Percentiles rank a stretch among this genome's conserved stretches.
Conservation (phyloP, 2,329 filamentous ascomycete genomes). For the Akanthomyces uredinophilus region DNA sequence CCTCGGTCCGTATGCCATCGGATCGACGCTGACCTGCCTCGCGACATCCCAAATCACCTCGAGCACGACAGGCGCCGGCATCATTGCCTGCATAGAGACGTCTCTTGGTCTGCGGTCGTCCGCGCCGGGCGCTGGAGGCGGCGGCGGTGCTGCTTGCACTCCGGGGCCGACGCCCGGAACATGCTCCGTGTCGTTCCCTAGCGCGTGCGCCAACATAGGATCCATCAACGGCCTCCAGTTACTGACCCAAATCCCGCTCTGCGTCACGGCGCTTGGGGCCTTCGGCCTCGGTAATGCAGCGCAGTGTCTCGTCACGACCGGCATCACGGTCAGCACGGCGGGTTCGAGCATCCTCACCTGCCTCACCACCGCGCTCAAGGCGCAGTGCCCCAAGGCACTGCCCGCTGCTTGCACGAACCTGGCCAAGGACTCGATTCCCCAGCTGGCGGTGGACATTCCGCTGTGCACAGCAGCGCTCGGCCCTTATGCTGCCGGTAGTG, state of each 20-base stretch:
- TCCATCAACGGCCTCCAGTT: background rate
- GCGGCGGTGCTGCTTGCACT: background rate
- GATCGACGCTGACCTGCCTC: conserved; percentile 11
- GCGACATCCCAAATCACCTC: background rate
- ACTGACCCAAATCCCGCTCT: background rate
- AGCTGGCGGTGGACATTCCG: background rate
- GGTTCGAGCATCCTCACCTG: background rate
- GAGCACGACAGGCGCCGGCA: background rate
- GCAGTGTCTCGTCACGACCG: background rate
- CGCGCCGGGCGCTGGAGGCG: background rate
- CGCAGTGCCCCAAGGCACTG: background rate
- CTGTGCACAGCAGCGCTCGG: conserved; percentile 2
- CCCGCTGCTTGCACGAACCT: background rate
- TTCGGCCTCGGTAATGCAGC: conserved; percentile 4
- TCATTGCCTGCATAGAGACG: background rate
- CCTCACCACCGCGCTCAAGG: background rate
- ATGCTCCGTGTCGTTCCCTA: background rate
- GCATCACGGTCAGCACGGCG: background rate
- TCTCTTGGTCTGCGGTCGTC: background rate
- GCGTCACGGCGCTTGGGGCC: background rate
- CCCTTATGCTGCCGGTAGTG: conserved; percentile 4
- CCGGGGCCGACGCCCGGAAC: background rate
- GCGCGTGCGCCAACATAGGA: background rate
- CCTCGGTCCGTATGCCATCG: conserved; percentile 14
- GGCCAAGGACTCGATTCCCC: background rate